Base-by-base conservation (phyloP, 768 basidiomycete genomes). In the Naganishia kalamii region DNA sequence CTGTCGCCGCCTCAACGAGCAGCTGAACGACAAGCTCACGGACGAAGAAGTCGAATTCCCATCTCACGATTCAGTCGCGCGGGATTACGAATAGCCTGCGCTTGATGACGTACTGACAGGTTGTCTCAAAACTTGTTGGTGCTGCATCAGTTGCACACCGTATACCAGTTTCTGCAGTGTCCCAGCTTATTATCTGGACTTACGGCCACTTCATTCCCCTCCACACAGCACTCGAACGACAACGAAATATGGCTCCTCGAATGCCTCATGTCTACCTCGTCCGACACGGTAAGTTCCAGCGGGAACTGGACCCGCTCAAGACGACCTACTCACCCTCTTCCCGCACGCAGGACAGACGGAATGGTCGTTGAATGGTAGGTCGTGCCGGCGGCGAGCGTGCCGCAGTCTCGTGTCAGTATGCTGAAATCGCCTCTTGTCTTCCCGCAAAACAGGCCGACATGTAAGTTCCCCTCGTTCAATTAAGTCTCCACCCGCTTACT, bases 291-390 rank as follows among this genome's bases (percentile, higher is more conserved):
- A 69, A 61, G 77, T 67, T 57, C 23, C 7, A 13, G 23, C 23
- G 7, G 33, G 5, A 23, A 35, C 4, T 27, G 17, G 30, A n/a
- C 17, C 21, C n/a, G 46, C 29, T 30, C 25, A 21, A 62, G 17
- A 63, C 51, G 23, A 60, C 40, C 19, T 15, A 46, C 27, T 37
- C 6, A 30, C 41, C 10, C 21, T 12, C 33, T 27, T 57, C 33
- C 2, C 15, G 17, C n/a, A n/a, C 21, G 40, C 61, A 90, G 89
- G 91, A 33, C 88, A 96, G 81, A 97, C 93, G 1, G 92, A 93
- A 76, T 97, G 92, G 92, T 90, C 89, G 19, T 72, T 87, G 47
- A 92, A 88, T 70, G 92, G 91, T 70, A 62, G 65, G 85, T 87
- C 63, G 76, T 47, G 27, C 29, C 21, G 13, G 27, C 30, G 8